Conservation (phyloP, 2,329 filamentous ascomycete species). For the Phaeophleospora eucalypticola region DNA sequence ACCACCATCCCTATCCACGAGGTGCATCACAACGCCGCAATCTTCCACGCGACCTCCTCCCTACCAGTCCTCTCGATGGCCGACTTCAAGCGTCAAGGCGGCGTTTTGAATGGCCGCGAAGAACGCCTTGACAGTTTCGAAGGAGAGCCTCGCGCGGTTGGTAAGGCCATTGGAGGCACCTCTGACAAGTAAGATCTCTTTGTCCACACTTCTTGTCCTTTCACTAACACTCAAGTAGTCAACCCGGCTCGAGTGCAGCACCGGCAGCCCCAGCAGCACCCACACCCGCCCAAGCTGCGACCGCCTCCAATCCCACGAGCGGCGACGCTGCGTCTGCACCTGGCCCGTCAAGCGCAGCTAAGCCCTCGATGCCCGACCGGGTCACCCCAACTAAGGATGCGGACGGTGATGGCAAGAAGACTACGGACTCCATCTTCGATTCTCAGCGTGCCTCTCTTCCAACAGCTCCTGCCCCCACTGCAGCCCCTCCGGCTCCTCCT, state of each 20-base stretch:
- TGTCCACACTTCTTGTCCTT: neutral
- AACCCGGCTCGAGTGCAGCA: neutral
- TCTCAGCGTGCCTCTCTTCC: neutral
- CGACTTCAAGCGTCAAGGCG: conserved; percentile 39
- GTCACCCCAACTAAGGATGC: conserved; percentile 54
- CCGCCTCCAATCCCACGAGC: neutral
- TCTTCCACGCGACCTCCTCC: conserved; percentile 23
- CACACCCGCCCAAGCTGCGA: neutral
- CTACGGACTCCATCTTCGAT: neutral
- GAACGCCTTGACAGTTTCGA: conserved; percentile 57
- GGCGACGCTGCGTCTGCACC: neutral
- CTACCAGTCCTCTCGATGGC: conserved; percentile 22
- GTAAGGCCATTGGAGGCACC: conserved; percentile 1
- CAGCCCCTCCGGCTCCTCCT: neutral
- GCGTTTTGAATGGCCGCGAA: conserved; percentile 51
- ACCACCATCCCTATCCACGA: conserved; percentile 26
- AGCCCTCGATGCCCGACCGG: conserved; percentile 50
- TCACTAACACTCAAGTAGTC: too few relatives aligned
- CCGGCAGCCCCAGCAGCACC: neutral
- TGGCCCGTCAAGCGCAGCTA: conserved; percentile 20
- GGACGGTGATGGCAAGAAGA: conserved; percentile 51
- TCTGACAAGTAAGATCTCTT: neutral
- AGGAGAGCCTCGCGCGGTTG: conserved; percentile 52
- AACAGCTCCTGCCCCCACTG: neutral
- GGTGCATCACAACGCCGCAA: conserved; percentile 21